These are phyloP conservation scores for Lodderomyces jiufengensis DNA, from an alignment of 1,139 yeast species.

Conservation along the genomic window DNA sequence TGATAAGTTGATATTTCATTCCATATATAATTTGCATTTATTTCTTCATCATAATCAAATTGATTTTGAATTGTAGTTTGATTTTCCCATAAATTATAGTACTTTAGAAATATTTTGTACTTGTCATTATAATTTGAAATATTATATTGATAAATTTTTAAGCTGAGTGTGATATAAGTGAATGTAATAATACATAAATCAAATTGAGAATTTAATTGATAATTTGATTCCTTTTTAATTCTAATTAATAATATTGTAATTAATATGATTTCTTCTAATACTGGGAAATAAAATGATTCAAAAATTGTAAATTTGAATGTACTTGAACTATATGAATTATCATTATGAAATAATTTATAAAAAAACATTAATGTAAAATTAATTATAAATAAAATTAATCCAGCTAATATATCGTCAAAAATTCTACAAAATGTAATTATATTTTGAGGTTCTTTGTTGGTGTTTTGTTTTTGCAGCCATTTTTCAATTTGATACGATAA, in stretches of 20 bases:
- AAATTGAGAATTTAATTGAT: constrained; percentile 1
- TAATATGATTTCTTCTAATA: constrained; percentile 10
- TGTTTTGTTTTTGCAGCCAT: too few species aligned
- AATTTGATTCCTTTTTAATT: constrained; percentile 6
- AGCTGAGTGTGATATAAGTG: constrained; percentile 8
- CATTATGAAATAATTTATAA: neutral
- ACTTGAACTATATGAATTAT: neutral
- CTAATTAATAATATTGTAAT: constrained; percentile 4
- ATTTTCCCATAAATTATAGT: constrained; percentile 12
- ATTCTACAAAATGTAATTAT: neutral
- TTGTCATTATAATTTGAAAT: constrained; percentile 8
- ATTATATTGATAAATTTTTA: constrained; percentile 9
- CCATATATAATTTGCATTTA: constrained; percentile 4
- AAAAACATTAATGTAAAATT: constrained; percentile 2
- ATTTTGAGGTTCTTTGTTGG: too few species aligned
- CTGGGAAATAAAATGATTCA: constrained; percentile 11
- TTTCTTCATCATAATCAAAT: neutral
- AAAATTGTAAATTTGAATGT: constrained; percentile 3
- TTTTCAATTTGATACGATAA: too few species aligned
- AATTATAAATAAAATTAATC: constrained; percentile 5
- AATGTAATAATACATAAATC: constrained; percentile 8
- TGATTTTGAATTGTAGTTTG: constrained; percentile 8
- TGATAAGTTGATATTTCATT: neutral
- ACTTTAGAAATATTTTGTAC: constrained; percentile 10
- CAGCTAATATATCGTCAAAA: constrained; percentile 7